Evolutionary conservation across 2,329 filamentous ascomycete species (phyloP).

Genomic region (Neonectria hederae): DNA sequence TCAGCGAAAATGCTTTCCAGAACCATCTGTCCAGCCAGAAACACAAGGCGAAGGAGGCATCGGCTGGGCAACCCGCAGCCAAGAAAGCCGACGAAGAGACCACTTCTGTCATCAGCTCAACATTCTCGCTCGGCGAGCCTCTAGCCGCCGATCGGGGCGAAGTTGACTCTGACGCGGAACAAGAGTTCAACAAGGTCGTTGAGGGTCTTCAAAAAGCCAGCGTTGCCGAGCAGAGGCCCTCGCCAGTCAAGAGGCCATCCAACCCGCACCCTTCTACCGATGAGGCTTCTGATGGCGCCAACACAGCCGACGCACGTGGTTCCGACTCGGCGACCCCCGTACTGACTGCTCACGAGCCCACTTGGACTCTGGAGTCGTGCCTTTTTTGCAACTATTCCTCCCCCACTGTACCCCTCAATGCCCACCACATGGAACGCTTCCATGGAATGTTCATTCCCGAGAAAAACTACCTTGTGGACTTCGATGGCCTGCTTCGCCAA

Average conservation of each 20-base stretch:
- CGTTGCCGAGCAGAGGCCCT: constrained; percentile 62
- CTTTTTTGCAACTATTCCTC: constrained; percentile 94
- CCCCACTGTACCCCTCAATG: constrained; percentile 77
- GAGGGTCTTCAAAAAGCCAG: constrained; percentile 80
- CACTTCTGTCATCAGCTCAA: constrained; percentile 87
- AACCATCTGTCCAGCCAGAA: constrained; percentile 94
- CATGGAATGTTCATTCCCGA: constrained; percentile 98
- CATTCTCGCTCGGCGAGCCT: constrained; percentile 89
- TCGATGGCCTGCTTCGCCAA: constrained; percentile 82
- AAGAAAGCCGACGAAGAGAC: constrained; percentile 70
- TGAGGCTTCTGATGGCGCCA: constrained; percentile 56
- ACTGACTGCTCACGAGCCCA: constrained; percentile 47
- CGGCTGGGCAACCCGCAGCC: constrained; percentile 46
- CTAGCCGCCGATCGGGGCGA: constrained; percentile 58
- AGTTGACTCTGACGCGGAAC: constrained; percentile 74
- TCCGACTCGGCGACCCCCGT: constrained; percentile 55
- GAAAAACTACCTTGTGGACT: constrained; percentile 80
- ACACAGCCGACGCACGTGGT: constrained; percentile 51
- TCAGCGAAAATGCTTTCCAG: constrained; percentile 93
- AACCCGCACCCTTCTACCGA: constrained; percentile 58
- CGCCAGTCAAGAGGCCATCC: constrained; percentile 64
- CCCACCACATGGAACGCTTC: constrained; percentile 88
- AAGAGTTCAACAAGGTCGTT: constrained; percentile 80
- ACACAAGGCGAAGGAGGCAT: constrained; percentile 72
- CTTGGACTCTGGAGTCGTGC: constrained; percentile 67